Conservation (phyloP, 164 flowering plant genomes). For the Aristolochia contorta region DNA sequence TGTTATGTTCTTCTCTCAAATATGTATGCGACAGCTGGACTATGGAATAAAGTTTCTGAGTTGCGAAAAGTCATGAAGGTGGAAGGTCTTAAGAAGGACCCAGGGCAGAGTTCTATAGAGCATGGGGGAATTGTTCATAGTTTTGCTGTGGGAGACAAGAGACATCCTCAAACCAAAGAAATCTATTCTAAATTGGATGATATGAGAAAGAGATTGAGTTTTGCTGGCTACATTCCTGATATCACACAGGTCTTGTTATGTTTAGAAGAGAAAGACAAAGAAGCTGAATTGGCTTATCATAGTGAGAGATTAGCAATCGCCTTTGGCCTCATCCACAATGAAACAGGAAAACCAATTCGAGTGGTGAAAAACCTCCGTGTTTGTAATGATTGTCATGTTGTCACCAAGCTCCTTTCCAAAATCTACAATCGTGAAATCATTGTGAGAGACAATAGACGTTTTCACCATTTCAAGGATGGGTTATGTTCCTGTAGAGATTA, state of each 20-base stretch:
- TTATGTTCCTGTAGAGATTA: conserved; percentile 18
- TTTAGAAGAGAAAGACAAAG: conserved; percentile 16
- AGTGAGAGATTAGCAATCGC: conserved; percentile 19
- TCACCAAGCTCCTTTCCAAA: conserved; percentile 14
- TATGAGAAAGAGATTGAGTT: conserved; percentile 12
- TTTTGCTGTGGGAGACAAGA: conserved; percentile 12
- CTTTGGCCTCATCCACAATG: conserved; percentile 13
- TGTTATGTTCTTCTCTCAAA: not conserved
- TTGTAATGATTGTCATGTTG: conserved; percentile 18
- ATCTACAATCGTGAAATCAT: conserved; percentile 13
- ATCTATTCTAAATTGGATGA: conserved; percentile 17
- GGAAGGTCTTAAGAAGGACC: conserved; percentile 6
- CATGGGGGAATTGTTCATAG: conserved; percentile 7
- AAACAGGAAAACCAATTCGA: conserved; percentile 9
- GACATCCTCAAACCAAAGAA: conserved; percentile 11
- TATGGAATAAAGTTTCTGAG: not conserved
- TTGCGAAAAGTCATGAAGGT: not conserved
- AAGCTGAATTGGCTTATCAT: conserved; percentile 13
- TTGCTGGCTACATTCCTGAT: conserved; percentile 15
- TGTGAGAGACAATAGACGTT: conserved; percentile 19
- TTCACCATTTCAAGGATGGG: conserved; percentile 20
- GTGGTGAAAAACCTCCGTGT: conserved; percentile 20
- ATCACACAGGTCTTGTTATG: conserved; percentile 12
- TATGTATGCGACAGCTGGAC: not conserved
- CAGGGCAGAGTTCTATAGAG: conserved; percentile 15